Percentiles rank a stretch among this genome's conserved stretches.
Evolutionary conservation across 257 asterid species (phyloP).

Genomic region (Handroanthus guayacan): DNA sequence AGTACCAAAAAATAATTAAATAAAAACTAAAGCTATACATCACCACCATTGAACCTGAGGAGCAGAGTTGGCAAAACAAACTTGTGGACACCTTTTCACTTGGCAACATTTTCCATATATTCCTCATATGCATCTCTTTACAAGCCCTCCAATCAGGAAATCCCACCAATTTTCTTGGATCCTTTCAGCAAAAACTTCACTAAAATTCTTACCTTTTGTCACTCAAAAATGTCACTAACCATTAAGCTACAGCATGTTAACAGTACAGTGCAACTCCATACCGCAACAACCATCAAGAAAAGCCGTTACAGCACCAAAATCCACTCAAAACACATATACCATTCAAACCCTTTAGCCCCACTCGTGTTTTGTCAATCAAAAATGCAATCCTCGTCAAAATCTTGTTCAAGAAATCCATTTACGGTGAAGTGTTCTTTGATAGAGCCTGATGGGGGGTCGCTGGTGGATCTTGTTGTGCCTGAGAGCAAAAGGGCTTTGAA

Average conservation of each 20-base stretch:
- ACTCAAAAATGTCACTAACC: constrained; percentile 59
- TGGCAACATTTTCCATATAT: constrained; percentile 37
- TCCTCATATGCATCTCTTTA: constrained; percentile 18
- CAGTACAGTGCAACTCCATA: constrained; percentile 30
- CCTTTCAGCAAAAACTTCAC: constrained; percentile 6
- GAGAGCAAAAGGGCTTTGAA: constrained; percentile 51
- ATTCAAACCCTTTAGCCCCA: constrained; percentile 54
- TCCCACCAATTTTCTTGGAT: constrained; percentile 37
- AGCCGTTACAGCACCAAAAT: constrained; percentile 38
- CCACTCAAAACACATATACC: constrained; percentile 54
- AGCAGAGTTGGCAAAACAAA: constrained; percentile 29
- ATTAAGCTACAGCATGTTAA: constrained; percentile 52
- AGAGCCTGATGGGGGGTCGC: constrained; percentile 81
- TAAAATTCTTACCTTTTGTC: neutral
- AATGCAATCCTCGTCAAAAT: constrained; percentile 50
- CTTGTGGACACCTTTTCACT: constrained; percentile 43
- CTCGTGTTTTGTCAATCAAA: constrained; percentile 45
- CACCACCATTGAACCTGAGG: constrained; percentile 35
- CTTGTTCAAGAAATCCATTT: constrained; percentile 33
- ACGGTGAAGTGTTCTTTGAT: constrained; percentile 71
- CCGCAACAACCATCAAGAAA: constrained; percentile 41
- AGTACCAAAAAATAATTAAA: neutral
- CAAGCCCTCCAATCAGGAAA: neutral
- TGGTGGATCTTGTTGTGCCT: constrained; percentile 82
- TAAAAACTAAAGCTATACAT: neutral